phyloP scores from a whole-genome alignment of 2,329 filamentous ascomycete species.

The Geosmithia putterillii region DNA sequence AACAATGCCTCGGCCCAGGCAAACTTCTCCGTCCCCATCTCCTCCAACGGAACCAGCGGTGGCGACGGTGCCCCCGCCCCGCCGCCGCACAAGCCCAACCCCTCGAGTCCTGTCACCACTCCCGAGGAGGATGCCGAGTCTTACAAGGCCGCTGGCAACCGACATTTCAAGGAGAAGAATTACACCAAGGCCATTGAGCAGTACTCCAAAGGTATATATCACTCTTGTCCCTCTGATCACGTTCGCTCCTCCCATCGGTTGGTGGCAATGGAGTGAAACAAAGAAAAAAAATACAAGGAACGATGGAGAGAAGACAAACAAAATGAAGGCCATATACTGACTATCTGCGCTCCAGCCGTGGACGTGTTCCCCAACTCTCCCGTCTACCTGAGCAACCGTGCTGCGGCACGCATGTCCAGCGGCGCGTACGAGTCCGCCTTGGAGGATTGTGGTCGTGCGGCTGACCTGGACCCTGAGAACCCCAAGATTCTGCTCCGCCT shows the following conservation, averaged over 20 bases:
- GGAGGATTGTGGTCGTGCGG: conserved; percentile 73
- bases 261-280: neutral
- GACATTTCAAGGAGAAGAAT: conserved; percentile 91
- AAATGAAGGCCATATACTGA: no score
- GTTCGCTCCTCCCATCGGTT: neutral
- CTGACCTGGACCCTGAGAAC: conserved; percentile 75
- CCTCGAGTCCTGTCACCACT: conserved; percentile 42
- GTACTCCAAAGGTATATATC: conserved; percentile 73
- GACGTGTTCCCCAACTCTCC: conserved; percentile 74
- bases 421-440: conserved; percentile 68
- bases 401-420: conserved; percentile 86
- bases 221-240: neutral
- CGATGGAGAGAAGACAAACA: neutral
- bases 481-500: conserved; percentile 79
- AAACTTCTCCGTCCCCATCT: conserved; percentile 40
- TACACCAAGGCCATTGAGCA: conserved; percentile 80
- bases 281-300: neutral
- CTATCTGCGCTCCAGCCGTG: conserved; percentile 53
- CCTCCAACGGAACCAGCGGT: conserved; percentile 26
- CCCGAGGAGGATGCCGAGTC: conserved; percentile 68
- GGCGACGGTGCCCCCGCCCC: conserved; percentile 44
- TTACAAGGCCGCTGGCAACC: conserved; percentile 89
- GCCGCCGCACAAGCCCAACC: conserved; percentile 58
- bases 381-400: conserved; percentile 89
- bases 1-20: conserved; percentile 24